Percentiles rank a stretch among this genome's conserved stretches.
Evolutionary conservation across 1,284 basidiomycete genomes (phyloP).

Genomic region (Mycena citricolor): DNA sequence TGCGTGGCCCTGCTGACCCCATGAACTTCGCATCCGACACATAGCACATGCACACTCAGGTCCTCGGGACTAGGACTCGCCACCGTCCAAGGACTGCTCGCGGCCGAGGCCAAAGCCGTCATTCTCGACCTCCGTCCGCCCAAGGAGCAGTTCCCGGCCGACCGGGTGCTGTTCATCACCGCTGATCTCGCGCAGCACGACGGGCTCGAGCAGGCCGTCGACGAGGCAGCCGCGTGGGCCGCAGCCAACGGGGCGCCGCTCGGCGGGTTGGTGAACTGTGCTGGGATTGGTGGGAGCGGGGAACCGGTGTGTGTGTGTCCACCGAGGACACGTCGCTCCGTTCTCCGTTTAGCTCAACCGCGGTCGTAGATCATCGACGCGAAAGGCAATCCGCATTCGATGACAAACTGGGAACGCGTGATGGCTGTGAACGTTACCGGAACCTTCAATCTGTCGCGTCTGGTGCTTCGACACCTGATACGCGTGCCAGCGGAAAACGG

Average conservation of each 20-base stretch:
- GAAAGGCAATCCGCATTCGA: constrained; percentile 44
- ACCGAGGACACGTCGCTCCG: too few relatives aligned
- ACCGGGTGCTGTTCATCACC: constrained; percentile 43
- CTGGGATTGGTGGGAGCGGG: constrained; percentile 43
- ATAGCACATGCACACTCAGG: constrained; percentile 29
- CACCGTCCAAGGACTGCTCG: constrained; percentile 45
- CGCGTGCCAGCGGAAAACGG: constrained; percentile 40
- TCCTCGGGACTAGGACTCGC: constrained; percentile 56
- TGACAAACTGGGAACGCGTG: constrained; percentile 50
- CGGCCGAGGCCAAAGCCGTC: constrained; percentile 42
- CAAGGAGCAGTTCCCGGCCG: constrained; percentile 25
- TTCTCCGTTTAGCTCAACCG: constrained; percentile 11
- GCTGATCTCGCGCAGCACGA: constrained; percentile 42
- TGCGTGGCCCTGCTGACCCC: constrained; percentile 27
- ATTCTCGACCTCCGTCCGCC: constrained; percentile 47
- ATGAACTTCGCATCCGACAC: background rate
- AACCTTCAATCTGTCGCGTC: constrained; percentile 52
- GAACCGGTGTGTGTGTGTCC: constrained; percentile 9
- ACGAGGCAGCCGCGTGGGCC: constrained; percentile 43
- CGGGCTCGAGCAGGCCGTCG: constrained; percentile 43
- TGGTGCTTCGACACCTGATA: constrained; percentile 48
- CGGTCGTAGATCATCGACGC: constrained; percentile 46
- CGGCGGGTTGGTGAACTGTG: constrained; percentile 55
- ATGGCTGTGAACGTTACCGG: constrained; percentile 53
- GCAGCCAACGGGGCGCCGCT: constrained; percentile 43